phyloP scores from a whole-genome alignment of 495 filamentous ascomycete species.

The Podospora pseudoanserina region DNA sequence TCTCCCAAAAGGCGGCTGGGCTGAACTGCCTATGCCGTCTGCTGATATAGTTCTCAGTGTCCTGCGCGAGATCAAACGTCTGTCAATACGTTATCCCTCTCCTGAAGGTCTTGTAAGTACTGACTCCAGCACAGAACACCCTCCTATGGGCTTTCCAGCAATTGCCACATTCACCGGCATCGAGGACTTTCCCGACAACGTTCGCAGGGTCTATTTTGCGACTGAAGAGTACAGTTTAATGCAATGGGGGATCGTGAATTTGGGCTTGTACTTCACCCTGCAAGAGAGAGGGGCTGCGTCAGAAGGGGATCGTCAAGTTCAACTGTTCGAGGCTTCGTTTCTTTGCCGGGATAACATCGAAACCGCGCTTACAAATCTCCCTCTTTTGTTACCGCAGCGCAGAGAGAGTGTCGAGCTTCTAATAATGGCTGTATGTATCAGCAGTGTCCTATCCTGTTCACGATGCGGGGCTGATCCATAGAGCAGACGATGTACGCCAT shows the following conservation, averaged over 20 bases:
- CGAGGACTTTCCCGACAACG: conserved; percentile 56
- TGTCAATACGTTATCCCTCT: neutral
- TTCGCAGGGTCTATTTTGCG: conserved; percentile 56
- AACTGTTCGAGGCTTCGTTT: conserved; percentile 37
- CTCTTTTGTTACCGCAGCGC: conserved; percentile 55
- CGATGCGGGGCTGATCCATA: neutral
- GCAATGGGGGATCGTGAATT: conserved; percentile 54
- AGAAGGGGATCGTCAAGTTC: conserved; percentile 27
- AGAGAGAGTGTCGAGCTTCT: conserved; percentile 59
- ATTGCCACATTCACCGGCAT: conserved; percentile 44
- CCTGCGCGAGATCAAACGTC: conserved; percentile 47
- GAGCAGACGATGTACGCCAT: conserved; percentile 50
- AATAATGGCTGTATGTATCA: conserved; percentile 47
- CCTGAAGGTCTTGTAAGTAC: neutral
- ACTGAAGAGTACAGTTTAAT: conserved; percentile 55
- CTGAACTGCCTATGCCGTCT: conserved; percentile 55
- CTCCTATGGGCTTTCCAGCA: conserved; percentile 39
- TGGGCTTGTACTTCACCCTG: conserved; percentile 56
- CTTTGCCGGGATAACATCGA: conserved; percentile 58
- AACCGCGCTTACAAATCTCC: conserved; percentile 53
- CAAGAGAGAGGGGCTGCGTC: conserved; percentile 43
- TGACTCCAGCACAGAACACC: conserved; percentile 26
- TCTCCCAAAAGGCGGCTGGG: conserved; percentile 39
- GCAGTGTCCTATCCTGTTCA: neutral
- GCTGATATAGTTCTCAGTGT: conserved; percentile 48